Base-by-base conservation (phyloP, 345 rosid genomes). In the Draba incana region DNA sequence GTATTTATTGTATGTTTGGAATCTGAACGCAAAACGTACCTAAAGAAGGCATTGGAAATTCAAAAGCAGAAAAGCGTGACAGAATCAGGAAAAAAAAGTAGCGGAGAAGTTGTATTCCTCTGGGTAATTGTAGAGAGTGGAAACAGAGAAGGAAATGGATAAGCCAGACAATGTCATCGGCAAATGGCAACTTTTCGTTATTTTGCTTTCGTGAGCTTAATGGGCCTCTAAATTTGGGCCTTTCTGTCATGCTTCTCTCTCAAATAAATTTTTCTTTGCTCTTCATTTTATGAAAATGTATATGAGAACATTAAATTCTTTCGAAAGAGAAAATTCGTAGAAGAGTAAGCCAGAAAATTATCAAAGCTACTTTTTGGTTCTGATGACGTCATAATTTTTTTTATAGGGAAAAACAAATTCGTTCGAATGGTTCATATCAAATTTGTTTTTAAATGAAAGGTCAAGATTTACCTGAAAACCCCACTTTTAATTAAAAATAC, bases 31-130 rank as follows among this genome's bases (percentile, higher is more conserved):
- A 20, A 20, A 20, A 72, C 56, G 15, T 58, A 44, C 68, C 68
- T 52, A 74, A 44, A 27, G 27, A 37, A 74, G 43, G 43, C 77
- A 74, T 58, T 23, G 31, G 23, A 12, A 25, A 13, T 5, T 65
- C 53, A 48, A 20, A 35, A 66, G 67, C n/a, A 1, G 7, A 30
- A 25, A 16, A 31, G 20, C 1, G 20, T 20, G 20, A 20, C 20
- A 20, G 20, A 20, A 0, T 20, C 20, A 20, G 20, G 20, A 20
- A 20, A 20, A 20, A 20, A 30, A 30, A 30, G 33, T 4, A 42
- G 45, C 45, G 15, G 45, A 42, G 14, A 42, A 42, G 14, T 41
- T 41, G 1, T 20, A 41, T 41, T 41, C n/a, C 44, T 31, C 45
- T 42, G 14, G 12, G 57, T 28, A 37, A 51, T 52, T 13, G 38